Evolutionary conservation across 768 basidiomycete species (phyloP).

Genomic region (Porphyrellus cyaneotinctus): DNA sequence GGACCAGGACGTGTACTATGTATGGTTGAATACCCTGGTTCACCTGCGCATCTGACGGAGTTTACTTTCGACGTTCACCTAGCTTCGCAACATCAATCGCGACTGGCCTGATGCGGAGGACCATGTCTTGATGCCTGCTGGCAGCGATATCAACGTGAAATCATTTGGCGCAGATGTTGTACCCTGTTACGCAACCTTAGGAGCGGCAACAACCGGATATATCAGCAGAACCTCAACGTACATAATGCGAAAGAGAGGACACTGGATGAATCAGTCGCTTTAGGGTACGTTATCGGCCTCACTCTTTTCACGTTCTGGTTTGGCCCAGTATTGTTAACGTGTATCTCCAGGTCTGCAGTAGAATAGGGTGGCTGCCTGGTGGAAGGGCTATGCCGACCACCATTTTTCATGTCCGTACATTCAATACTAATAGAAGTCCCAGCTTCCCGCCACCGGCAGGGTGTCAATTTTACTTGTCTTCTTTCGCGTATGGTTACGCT

Average conservation of each 20-base stretch:
- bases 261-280: constrained; percentile 35
- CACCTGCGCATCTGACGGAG: background rate
- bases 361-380: constrained; percentile 17
- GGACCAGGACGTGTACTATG: constrained; percentile 25
- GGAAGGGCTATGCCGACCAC: background rate
- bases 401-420: background rate
- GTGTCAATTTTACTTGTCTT: background rate
- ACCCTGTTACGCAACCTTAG: constrained; percentile 47
- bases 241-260: constrained; percentile 43
- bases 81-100: constrained; percentile 31
- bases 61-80: background rate
- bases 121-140: constrained; percentile 15
- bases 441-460: background rate
- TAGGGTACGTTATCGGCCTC: constrained; percentile 24
- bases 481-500: background rate
- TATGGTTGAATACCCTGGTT: background rate
- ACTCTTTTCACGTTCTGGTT: background rate
- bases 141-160: constrained; percentile 2
- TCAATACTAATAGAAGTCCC: background rate
- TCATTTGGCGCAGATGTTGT: constrained; percentile 27
- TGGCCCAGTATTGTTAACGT: background rate
- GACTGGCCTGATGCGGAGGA: constrained; percentile 36
- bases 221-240: constrained; percentile 41
- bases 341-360: constrained; percentile 14
- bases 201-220: constrained; percentile 36